Conservation (phyloP, 2,329 filamentous ascomycete species). For the Claviceps sp. region DNA sequence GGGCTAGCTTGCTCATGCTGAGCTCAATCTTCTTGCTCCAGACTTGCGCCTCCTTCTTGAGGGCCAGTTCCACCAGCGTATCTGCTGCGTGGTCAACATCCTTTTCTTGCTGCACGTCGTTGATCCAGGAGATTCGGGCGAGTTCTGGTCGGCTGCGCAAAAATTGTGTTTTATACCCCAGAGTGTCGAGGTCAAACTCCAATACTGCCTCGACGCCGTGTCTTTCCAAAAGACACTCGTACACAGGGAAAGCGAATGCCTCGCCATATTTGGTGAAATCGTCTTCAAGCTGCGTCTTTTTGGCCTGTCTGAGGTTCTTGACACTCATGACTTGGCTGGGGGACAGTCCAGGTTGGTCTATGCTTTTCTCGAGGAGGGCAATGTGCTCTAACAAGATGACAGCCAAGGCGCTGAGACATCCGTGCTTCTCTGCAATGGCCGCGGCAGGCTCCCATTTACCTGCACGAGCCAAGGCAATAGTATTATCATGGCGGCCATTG, state of each 20-base stretch:
- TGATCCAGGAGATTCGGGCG: conserved; percentile 83
- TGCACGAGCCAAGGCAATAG: conserved; percentile 38
- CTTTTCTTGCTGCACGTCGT: conserved; percentile 66
- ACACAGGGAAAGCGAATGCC: conserved; percentile 62
- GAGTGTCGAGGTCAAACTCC: conserved; percentile 54
- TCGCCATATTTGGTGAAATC: conserved; percentile 52
- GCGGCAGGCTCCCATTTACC: conserved; percentile 45
- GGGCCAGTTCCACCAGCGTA: conserved; percentile 56
- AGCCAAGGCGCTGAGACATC: conserved; percentile 40
- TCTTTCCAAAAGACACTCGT: conserved; percentile 59
- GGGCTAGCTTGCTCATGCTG: conserved; percentile 72
- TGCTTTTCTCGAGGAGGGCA: conserved; percentile 20
- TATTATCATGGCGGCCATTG: conserved; percentile 36
- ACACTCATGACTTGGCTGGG: conserved; percentile 16
- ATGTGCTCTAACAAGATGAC: conserved; percentile 43
- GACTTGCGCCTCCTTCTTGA: conserved; percentile 59
- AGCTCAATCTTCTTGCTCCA: conserved; percentile 94
- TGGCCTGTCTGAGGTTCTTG: conserved; percentile 23
- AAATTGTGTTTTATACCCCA: conserved; percentile 62
- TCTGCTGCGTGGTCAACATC: conserved; percentile 62
- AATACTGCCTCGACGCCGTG: conserved; percentile 56
- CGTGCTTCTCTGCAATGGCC: conserved; percentile 44
- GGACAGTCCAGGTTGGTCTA: conserved; percentile 16
- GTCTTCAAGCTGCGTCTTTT: conserved; percentile 30
- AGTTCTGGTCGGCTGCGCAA: conserved; percentile 58